Evolutionary conservation across 306 rosid genomes (phyloP).

Genomic region (Casuarina cunninghamiana): DNA sequence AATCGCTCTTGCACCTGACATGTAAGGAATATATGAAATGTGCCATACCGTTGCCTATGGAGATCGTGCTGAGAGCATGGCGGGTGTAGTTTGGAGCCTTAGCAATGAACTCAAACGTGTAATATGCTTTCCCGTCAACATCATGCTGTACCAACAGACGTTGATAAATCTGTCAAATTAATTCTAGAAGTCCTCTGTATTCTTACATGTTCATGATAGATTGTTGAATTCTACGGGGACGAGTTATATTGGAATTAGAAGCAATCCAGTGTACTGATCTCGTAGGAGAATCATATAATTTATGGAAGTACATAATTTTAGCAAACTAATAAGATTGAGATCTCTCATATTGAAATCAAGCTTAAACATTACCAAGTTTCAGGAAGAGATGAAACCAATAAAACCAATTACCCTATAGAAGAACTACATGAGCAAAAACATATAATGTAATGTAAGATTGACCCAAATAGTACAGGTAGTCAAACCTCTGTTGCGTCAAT

Average conservation of each 20-base stretch:
- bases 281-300: neutral
- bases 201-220: neutral
- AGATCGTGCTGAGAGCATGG: conserved; percentile 83
- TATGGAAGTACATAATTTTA: neutral
- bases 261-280: neutral
- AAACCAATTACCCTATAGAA: neutral
- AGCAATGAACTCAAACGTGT: conserved; percentile 81
- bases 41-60: conserved; percentile 77
- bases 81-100: conserved; percentile 95
- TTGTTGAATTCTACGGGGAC: neutral
- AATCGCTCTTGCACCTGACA: conserved; percentile 4
- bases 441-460: conserved; percentile 6
- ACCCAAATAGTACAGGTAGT: neutral
- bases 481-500: conserved; percentile 83
- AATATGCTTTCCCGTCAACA: conserved; percentile 74
- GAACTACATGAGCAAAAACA: conserved; percentile 9
- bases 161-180: conserved; percentile 10
- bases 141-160: conserved; percentile 60
- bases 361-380: neutral
- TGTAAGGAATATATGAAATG: conserved; percentile 5
- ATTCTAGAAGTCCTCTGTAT: neutral
- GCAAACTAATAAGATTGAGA: neutral
- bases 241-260: neutral
- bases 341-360: too few species aligned
- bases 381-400: conserved; percentile 16